Conservation (phyloP, 495 filamentous ascomycete species). For the Parathielavia hyrcaniae region DNA sequence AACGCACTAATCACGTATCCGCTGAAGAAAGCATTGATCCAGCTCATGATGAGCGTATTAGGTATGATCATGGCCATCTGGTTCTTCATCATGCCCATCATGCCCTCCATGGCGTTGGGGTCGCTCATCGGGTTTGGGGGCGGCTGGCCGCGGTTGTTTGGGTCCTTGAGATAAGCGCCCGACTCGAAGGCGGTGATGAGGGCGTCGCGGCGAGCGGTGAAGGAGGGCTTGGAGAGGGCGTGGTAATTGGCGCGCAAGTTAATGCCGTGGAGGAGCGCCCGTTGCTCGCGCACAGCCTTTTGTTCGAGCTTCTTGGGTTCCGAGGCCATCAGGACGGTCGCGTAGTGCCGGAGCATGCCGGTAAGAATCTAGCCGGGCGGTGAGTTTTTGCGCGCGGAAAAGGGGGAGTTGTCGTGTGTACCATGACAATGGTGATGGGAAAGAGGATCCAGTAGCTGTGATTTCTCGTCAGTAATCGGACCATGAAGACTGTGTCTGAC, state of each 20-base stretch:
- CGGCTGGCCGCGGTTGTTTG: slow-evolving; percentile 74
- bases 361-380: slow-evolving; percentile 65
- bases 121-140: slow-evolving; percentile 93
- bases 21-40: slow-evolving; percentile 98
- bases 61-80: slow-evolving; percentile 99
- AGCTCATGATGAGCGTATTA: slow-evolving; percentile 97
- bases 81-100: slow-evolving; percentile 99
- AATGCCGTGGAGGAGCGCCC: slow-evolving; percentile 76
- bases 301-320: slow-evolving; percentile 75
- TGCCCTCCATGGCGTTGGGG: slow-evolving; percentile 96
- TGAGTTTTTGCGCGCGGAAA: slow-evolving; percentile 1
- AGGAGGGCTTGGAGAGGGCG: slow-evolving; percentile 66
- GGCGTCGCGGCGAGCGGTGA: slow-evolving; percentile 70
- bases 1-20: slow-evolving; percentile 91
- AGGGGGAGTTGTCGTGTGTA: slow-evolving; percentile 34
- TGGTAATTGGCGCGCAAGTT: slow-evolving; percentile 75
- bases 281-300: slow-evolving; percentile 76
- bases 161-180: slow-evolving; percentile 84
- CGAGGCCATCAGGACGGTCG: slow-evolving; percentile 78
- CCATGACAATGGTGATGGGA: slow-evolving; percentile 96
- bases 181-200: slow-evolving; percentile 72
- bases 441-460: slow-evolving; percentile 94
- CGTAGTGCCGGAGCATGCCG: slow-evolving; percentile 93
- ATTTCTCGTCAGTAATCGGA: slow-evolving; percentile 8
- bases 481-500: too few species aligned